Base-by-base conservation (phyloP, 345 rosid species). In the Sonneratia alba region DNA sequence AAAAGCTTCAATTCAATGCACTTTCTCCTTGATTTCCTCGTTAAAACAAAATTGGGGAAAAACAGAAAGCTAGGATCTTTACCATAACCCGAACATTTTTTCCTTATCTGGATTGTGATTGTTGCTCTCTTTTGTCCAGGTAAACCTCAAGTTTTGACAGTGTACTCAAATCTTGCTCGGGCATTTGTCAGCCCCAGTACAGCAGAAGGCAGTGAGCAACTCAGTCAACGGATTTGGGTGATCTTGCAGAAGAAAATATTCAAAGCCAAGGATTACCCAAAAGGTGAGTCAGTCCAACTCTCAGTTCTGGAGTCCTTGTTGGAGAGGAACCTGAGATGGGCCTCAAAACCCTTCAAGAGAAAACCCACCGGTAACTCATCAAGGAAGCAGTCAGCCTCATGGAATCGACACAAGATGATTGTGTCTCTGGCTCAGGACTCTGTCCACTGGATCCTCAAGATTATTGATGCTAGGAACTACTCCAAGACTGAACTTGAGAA, bases 171-270 rank as follows among this genome's bases (percentile, higher is more conserved):
- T 82, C 75, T 95, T 81, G 90, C 91, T 82, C 92, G 80, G 73
- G 89, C 94, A 75, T 83, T 89, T 72, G 84, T 90, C 70, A 94
- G 87, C 68, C 94, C 89, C 66, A 83, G 84, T 68, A 85, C 89
- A 38, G 74, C 85, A 14, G 99, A 95, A 84, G 84, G 93, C 67
- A 90, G 92, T 64, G 96, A 80, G 74, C 97, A 92, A 83, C 91
- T 95, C 66, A 89, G 87, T 73, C 96, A 95, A 76, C 87, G 96
- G n/a, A 83, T 95, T 70, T 90, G 98, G 98, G 91, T 96, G 74
- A 89, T 90, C 79, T 72, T 95, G 66, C 97, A 89, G 74, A 92
- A 88, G 90, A 95, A 89, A 74, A 80, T 92, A 76, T 89, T 95
- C 67, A 95, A 86, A 81, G 94, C 89, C 2, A 95, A 86, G 83